Evolutionary conservation across 345 rosid genomes (phyloP), one percentile per base, ranked within the genome.

Genomic region (Erysimum cheiranthoides): DNA sequence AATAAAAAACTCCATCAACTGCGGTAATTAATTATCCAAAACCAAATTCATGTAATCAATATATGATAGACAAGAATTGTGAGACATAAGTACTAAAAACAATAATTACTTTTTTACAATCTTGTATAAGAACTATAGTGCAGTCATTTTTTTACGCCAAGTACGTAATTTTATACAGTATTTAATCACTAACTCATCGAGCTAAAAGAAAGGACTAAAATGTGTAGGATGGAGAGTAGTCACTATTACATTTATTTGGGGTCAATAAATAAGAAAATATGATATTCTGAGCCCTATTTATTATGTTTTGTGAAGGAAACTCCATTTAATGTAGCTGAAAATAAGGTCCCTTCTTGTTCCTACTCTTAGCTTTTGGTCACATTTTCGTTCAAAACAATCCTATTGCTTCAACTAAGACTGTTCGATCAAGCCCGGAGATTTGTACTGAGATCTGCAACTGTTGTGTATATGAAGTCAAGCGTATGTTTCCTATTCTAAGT

Each of bases 211-310:
- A 75, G 61, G 73, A 59, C 67, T 40, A 42, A 42, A 40, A 32
- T 61, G 45, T 34, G 70, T 32, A 69, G 51, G 65, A 76, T 69
- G 70, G 11, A 53, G 79, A 61, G 70, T 43, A 71, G 80, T 70
- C 66, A 57, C 75, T 54, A 35, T 69, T 69, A 70, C 80, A 70
- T 70, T 76, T 70, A 76, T 45, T 63, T 38, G 71, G 43, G 50
- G 52, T 70, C 58, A 70, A 36, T 54, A 76, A 62, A 76, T 61
- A 62, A 45, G 51, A 50, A 73, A 70, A 62, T 76, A 70, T 76
- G 79, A 53, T 27, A 53, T 25, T 61, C 27, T 62, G 75, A 76
- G 66, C 62, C 75, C 5, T 25, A 61, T 62, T 62, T 76, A 70
- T 62, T 53, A 45, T 70, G 59, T 43, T 76, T 53, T 54, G 45